A percentile compares a stretch with the other conserved stretches of the same genome.
These are phyloP conservation scores for Backusella liffmaniae DNA, from an alignment of 192 early-diverging fungal species.

Conservation along the genomic window DNA sequence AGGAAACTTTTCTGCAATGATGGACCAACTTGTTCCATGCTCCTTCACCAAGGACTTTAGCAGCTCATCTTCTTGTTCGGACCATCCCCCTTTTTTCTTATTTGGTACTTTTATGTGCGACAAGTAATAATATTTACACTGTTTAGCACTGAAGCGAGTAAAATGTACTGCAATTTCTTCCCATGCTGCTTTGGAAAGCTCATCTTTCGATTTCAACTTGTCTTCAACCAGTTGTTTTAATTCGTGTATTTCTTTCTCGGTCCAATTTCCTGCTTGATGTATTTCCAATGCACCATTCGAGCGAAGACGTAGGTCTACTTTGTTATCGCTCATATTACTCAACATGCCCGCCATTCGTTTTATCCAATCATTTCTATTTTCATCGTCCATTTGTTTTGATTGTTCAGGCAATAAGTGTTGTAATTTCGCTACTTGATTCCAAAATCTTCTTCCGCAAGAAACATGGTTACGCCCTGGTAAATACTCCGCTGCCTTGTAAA, in stretches of 20 bases:
- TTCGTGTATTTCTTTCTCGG: background rate
- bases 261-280: constrained; percentile 3
- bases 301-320: background rate
- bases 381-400: background rate
- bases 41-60: background rate
- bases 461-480: constrained; percentile 7
- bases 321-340: background rate
- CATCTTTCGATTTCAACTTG: background rate
- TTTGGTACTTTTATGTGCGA: background rate
- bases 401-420: background rate
- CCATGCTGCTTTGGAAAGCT: background rate
- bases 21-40: background rate
- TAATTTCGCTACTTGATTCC: background rate
- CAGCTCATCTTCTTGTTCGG: constrained; percentile 7
- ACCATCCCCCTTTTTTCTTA: background rate
- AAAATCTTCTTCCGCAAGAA: background rate
- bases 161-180: background rate
- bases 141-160: background rate
- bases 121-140: constrained; percentile 3
- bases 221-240: background rate
- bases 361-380: background rate
- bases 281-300: background rate
- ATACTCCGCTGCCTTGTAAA: background rate
- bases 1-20: background rate
- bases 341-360: background rate